Base-by-base conservation (phyloP, 805 yeast genomes). In the Priceomyces medius region DNA sequence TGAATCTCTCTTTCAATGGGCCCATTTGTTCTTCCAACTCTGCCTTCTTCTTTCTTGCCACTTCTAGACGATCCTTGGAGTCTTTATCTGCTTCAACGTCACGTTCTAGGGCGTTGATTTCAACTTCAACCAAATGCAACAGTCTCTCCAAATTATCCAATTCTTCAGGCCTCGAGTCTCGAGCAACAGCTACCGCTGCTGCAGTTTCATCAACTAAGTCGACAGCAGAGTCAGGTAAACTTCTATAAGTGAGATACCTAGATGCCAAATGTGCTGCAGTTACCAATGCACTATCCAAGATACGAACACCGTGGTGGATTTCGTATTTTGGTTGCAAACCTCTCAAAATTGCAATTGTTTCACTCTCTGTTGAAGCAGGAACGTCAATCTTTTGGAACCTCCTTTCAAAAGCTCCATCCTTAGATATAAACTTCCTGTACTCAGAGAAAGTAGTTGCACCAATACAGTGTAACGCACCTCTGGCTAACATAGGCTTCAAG, bases 341-440 rank as follows among this genome's bases (percentile, higher is more conserved):
- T 76, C 99, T 85, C 53, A 93, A 78, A 45, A 93, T 91, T 7
- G 98, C 98, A 37, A 91, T 87, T 0, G 99, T 89, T 66, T 93
- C 97, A 53, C 85, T 80, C 24, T 88, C 77, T 0, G 96, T 85
- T 44, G 98, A 93, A 57, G 95, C 99, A 37, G 85, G 86, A 24
- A 93, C 98, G 59, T 91, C 97, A 55, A 93, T 88, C 63, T 89
- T 88, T 69, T 93, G 99, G 79, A 93, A 93, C 64, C 99, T 81
- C 76, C 99, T 86, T 67, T 91, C 99, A 63, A 93, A 91, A 1
- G 99, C 99, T 64, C 97, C 99, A 66, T 93, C 99, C 65, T 91
- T 91, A 60, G 93, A 89, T 46, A 93, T 83, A 59, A 85, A 81
- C 58, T 89, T 83, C 59, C 98, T 80, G 74, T 93, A 93, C 70